phyloP scores from a whole-genome alignment of 805 yeast genomes.

The Barnettozyma vustinii region DNA sequence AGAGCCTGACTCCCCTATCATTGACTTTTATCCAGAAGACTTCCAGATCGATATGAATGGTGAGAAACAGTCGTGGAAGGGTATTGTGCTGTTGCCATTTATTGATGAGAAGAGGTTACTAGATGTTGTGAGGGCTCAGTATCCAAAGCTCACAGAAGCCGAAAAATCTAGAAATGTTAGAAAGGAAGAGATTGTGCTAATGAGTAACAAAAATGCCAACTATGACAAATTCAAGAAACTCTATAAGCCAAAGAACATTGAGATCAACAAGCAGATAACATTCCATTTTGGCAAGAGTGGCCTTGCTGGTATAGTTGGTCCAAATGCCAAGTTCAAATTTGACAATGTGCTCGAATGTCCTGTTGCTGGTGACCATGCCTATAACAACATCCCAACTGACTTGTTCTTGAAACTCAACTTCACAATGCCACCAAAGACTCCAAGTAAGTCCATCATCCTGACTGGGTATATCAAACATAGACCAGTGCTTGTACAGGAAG shows the following conservation, averaged over 20 bases:
- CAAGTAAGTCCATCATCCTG: constrained; percentile 76
- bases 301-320: constrained; percentile 50
- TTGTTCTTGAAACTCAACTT: constrained; percentile 44
- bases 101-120: constrained; percentile 79
- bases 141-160: constrained; percentile 55
- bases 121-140: constrained; percentile 58
- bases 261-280: constrained; percentile 19
- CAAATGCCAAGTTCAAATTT: constrained; percentile 29
- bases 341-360: constrained; percentile 31
- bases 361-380: constrained; percentile 26
- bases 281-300: constrained; percentile 50
- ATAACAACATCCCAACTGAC: constrained; percentile 37
- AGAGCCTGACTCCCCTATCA: constrained; percentile 67
- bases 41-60: constrained; percentile 95
- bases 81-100: constrained; percentile 83
- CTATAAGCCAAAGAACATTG: constrained; percentile 26
- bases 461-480: constrained; percentile 69
- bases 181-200: constrained; percentile 62
- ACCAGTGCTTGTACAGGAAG: constrained; percentile 60
- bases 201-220: constrained; percentile 58
- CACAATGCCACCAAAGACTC: constrained; percentile 49
- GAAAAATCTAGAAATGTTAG: constrained; percentile 67
- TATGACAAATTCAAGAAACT: constrained; percentile 29
- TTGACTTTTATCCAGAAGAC: constrained; percentile 82
- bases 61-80: constrained; percentile 92